phyloP scores from a whole-genome alignment of 148 eudicot genomes.

The Camellia lanceoleosa region DNA sequence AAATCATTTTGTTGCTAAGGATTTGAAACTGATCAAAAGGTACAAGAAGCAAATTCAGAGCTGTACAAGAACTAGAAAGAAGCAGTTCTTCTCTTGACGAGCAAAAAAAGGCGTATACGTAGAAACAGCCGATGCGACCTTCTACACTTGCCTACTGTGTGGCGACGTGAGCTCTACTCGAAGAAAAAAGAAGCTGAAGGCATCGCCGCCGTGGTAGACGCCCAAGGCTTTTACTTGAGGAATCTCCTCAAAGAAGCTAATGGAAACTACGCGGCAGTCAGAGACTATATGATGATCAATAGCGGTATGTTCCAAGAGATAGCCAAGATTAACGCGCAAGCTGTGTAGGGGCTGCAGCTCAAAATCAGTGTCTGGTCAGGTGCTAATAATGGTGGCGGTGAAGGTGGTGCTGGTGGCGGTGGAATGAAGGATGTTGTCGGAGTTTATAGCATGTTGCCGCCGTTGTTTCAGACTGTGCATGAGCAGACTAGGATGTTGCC shows the following conservation, averaged over 20 bases:
- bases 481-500: slow-evolving; percentile 41
- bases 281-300: slow-evolving; percentile 36
- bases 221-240: slow-evolving; percentile 23
- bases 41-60: slow-evolving; percentile 38
- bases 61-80: slow-evolving; percentile 32
- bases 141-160: slow-evolving; percentile 27
- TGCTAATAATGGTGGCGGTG: slow-evolving; percentile 10
- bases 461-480: slow-evolving; percentile 30
- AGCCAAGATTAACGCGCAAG: slow-evolving; percentile 26
- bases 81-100: slow-evolving; percentile 25
- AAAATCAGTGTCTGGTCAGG: slow-evolving; percentile 35
- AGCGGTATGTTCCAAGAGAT: slow-evolving; percentile 27
- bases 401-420: neutral
- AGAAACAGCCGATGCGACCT: slow-evolving; percentile 36
- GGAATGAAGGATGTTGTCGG: slow-evolving; percentile 30
- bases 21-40: slow-evolving; percentile 16
- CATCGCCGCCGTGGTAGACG: slow-evolving; percentile 19
- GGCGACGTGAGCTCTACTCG: slow-evolving; percentile 28
- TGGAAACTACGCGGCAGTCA: slow-evolving; percentile 25
- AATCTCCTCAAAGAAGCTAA: slow-evolving; percentile 18
- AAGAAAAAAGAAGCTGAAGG: slow-evolving; percentile 36
- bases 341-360: slow-evolving; percentile 28
- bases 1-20: neutral
- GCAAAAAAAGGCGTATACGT: slow-evolving; percentile 27
- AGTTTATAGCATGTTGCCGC: slow-evolving; percentile 28